Conservation (phyloP, 2,329 filamentous ascomycete species). For the Verticillium albo-atrum region DNA sequence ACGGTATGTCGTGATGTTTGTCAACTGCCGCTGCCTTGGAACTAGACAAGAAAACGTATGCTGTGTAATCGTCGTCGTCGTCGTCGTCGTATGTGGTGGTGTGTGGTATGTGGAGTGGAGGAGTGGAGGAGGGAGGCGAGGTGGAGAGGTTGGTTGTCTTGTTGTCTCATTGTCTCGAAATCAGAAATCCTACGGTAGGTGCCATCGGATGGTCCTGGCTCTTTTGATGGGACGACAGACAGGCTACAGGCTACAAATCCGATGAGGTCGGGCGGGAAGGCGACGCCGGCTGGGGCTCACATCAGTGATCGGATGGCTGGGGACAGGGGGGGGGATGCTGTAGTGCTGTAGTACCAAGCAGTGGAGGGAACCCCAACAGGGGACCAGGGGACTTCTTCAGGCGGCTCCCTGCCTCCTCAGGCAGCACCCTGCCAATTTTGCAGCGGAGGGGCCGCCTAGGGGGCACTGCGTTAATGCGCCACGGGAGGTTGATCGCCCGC, state of each 20-base stretch:
- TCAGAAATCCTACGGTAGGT: neutral
- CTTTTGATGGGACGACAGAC: neutral
- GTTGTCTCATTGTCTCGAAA: neutral
- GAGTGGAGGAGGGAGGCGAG: neutral
- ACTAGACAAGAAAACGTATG: too few relatives aligned
- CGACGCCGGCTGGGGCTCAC: neutral
- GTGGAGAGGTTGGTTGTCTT: neutral
- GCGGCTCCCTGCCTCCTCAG: neutral
- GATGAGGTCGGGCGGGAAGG: neutral
- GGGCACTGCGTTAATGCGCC: neutral
- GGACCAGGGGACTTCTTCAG: neutral
- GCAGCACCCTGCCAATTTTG: neutral
- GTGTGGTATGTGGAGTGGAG: too few relatives aligned
- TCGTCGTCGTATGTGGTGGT: too few relatives aligned
- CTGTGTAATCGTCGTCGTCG: too few relatives aligned
- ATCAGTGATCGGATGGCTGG: neutral
- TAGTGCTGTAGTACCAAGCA: neutral
- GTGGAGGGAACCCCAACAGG: too few relatives aligned
- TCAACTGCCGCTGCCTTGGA: too few relatives aligned
- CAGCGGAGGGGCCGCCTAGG: neutral
- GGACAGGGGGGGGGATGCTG: neutral
- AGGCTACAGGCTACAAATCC: too few relatives aligned
- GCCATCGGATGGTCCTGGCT: neutral
- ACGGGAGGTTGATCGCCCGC: neutral
- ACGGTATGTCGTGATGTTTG: too few relatives aligned